Base-by-base conservation (phyloP, 208 protist genomes). In the Leptomonas seymouri region DNA sequence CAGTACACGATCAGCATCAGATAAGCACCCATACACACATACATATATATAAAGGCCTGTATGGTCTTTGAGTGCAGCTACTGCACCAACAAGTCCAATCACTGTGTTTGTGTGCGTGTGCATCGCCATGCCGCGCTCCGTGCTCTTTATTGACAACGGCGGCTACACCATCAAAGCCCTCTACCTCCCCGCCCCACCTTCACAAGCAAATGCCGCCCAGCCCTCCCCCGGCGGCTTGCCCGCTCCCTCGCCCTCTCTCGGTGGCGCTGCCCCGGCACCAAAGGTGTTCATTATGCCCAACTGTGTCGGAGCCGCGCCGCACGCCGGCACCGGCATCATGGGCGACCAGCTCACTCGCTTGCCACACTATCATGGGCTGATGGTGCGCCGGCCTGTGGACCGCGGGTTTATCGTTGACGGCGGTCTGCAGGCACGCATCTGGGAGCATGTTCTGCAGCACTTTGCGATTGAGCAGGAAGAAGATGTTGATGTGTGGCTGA, bases 61-160 rank as follows among this genome's bases (percentile, higher is more conserved):
- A n/a, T n/a, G n/a, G 3, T 39, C 3, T 39, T 9, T 39, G 34
- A 39, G 34, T 9, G 34, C 34, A 12, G 34, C 34, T 39, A 44
- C n/a, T n/a, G n/a, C n/a, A n/a, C n/a, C n/a, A n/a, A n/a, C n/a
- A n/a, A n/a, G n/a, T n/a, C n/a, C n/a, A 44, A 7, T 14, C 39
- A 14, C 7, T 44, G 11, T 44, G 39, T 44, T 44, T 7, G 39
- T 44, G 7, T 44, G 7, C 14, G 11, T 15, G 44, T 16, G 44
- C 44, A 48, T 48, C 34, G 3, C 41, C 16, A 80, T 76, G 75
- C 21, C 45, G 41, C 74, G 71, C 58, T 54, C 73, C 21, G 65
- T 81, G 16, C 74, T 95, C 5, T 78, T 95, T 54, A 73, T 95
- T 36, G 90, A 95, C 73, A 95, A 93, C 67, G 90, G 90, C 11